A percentile compares a stretch with the other conserved stretches of the same genome.
These are phyloP conservation scores for Saccharomyces cerevisiae DNA, from an alignment of 805 yeast species.

Conservation along the genomic window DNA sequence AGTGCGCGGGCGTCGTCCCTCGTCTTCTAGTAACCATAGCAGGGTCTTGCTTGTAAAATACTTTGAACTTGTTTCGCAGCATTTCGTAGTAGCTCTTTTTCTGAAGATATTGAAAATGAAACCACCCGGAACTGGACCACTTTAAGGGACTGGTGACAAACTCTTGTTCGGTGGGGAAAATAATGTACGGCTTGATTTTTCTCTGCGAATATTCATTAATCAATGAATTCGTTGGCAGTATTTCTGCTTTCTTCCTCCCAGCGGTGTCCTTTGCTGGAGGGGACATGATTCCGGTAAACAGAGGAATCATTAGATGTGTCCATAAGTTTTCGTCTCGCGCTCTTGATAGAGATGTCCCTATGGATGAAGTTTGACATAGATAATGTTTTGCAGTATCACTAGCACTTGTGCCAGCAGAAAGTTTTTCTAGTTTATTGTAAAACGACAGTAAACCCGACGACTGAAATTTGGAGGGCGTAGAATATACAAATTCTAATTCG, in stretches of 20 bases:
- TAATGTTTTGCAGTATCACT: slow-evolving; percentile 12
- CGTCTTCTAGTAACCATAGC: slow-evolving; percentile 1
- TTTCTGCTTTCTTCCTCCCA: slow-evolving; percentile 1
- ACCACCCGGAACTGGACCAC: slow-evolving; percentile 23
- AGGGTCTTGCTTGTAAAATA: slow-evolving; percentile 20
- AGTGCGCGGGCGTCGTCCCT: slow-evolving; percentile 45
- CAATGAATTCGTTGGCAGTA: slow-evolving; percentile 3
- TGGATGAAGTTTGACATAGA: slow-evolving; percentile 31
- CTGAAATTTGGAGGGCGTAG: slow-evolving; percentile 41
- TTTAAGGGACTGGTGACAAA: slow-evolving; percentile 15
- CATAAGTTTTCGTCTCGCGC: slow-evolving; percentile 14
- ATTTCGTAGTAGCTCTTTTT: slow-evolving; percentile 10
- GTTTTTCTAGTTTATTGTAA: background rate
- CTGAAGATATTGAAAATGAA: slow-evolving; percentile 18
- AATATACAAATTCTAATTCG: slow-evolving; percentile 45
- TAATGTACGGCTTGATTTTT: slow-evolving; percentile 15
- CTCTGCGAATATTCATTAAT: background rate
- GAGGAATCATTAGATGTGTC: slow-evolving; percentile 22
- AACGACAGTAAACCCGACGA: slow-evolving; percentile 5
- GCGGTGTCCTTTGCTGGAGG: background rate
- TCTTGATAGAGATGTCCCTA: slow-evolving; percentile 18
- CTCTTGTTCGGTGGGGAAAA: slow-evolving; percentile 26
- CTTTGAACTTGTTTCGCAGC: slow-evolving; percentile 11
- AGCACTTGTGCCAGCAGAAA: background rate
- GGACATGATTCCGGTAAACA: slow-evolving; percentile 7